Percentiles rank a stretch among this genome's conserved stretches.
phyloP scores from a whole-genome alignment of 192 early-diverging fungal genomes.

The Pilaira anomala region DNA sequence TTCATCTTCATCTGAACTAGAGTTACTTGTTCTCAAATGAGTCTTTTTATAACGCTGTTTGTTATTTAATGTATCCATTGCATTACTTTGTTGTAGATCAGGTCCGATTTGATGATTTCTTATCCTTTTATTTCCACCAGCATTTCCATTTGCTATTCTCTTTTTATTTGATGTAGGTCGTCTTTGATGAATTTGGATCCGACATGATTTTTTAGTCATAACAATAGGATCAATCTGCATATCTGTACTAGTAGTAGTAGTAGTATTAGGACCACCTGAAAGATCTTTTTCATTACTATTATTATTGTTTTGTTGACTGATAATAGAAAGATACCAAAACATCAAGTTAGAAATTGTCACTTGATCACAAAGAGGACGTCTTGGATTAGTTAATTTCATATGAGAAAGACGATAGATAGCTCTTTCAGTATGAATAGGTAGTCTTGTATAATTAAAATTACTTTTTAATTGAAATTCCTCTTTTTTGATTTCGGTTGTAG shows the following conservation, averaged over 20 bases:
- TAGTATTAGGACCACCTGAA: too few species aligned
- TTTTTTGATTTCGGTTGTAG: not conserved
- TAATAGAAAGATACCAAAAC: constrained; percentile 79
- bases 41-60: not conserved
- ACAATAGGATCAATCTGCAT: too few species aligned
- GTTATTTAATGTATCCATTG: not conserved
- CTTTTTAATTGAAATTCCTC: constrained; percentile 17
- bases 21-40: not conserved
- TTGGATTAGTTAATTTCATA: constrained; percentile 72
- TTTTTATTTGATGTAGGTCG: too few species aligned
- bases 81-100: not conserved
- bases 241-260: too few species aligned
- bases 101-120: too few species aligned
- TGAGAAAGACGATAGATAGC: constrained; percentile 74
- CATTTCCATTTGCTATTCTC: too few species aligned
- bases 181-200: not conserved
- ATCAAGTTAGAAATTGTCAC: constrained; percentile 78
- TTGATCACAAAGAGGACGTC: constrained; percentile 69
- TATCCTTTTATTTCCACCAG: too few species aligned
- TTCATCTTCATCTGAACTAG: not conserved
- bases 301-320: constrained; percentile 23
- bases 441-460: constrained; percentile 8
- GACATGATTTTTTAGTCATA: not conserved
- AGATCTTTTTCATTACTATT: too few species aligned
- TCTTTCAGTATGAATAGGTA: constrained; percentile 72